Percentiles rank a stretch among this genome's conserved stretches.
These are phyloP conservation scores for Maudiozyma humilis DNA, from an alignment of 1,139 yeast genomes.

Conservation along the genomic window DNA sequence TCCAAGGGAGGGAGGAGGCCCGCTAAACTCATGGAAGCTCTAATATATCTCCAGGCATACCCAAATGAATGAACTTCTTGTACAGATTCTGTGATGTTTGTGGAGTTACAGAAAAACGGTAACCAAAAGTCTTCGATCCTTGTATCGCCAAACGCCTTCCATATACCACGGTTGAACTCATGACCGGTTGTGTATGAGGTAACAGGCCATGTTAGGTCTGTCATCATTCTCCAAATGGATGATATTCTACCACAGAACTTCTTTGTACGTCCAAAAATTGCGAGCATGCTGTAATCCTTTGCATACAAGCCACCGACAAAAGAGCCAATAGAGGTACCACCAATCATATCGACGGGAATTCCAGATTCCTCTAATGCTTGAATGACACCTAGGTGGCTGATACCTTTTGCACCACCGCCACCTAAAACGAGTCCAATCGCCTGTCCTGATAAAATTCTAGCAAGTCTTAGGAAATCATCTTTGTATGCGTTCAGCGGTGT, in stretches of 20 bases:
- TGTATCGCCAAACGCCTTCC: conserved; percentile 89
- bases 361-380: conserved; percentile 89
- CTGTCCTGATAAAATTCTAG: conserved; percentile 82
- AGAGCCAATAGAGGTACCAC: conserved; percentile 95
- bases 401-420: conserved; percentile 97
- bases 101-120: conserved; percentile 77
- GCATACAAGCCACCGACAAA: conserved; percentile 95
- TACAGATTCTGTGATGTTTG: conserved; percentile 90
- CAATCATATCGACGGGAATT: conserved; percentile 85
- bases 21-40: conserved; percentile 96
- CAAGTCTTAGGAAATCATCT: conserved; percentile 81
- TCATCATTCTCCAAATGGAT: conserved; percentile 73
- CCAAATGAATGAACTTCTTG: conserved; percentile 94
- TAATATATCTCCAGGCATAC: conserved; percentile 87
- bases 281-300: conserved; percentile 80
- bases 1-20: conserved; percentile 87
- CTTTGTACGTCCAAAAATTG: conserved; percentile 84
- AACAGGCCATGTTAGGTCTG: conserved; percentile 86
- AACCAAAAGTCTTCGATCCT: conserved; percentile 97
- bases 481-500: conserved; percentile 56
- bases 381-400: conserved; percentile 87
- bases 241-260: conserved; percentile 77
- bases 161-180: conserved; percentile 90
- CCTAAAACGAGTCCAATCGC: conserved; percentile 92
- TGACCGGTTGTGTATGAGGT: conserved; percentile 95